Conservation (phyloP, 2,329 filamentous ascomycete species). For the Fusarium duplospermum region DNA sequence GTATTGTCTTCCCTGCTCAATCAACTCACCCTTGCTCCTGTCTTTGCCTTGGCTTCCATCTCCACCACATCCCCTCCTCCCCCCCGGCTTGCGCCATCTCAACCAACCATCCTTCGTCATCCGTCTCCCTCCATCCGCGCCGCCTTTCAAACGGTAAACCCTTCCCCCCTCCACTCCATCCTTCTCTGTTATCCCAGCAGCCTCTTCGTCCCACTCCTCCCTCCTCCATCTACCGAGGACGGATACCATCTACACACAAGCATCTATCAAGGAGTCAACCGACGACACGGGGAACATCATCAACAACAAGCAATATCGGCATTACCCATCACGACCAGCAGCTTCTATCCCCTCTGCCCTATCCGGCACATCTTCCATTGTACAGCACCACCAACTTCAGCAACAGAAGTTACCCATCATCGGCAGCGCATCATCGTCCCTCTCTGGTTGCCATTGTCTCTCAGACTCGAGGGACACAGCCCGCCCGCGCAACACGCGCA, state of each 20-base stretch:
- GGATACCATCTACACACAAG: constrained; percentile 34
- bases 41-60: constrained; percentile 32
- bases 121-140: constrained; percentile 46
- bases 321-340: constrained; percentile 13
- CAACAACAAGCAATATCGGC: neutral
- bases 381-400: constrained; percentile 14
- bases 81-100: constrained; percentile 45
- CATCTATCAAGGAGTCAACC: constrained; percentile 34
- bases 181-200: constrained; percentile 37
- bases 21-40: constrained; percentile 31
- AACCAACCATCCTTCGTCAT: constrained; percentile 51
- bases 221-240: constrained; percentile 32
- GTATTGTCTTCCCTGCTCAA: constrained; percentile 27
- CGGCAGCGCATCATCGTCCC: constrained; percentile 2
- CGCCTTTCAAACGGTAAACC: constrained; percentile 44
- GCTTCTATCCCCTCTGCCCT: constrained; percentile 13
- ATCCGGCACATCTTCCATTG: constrained; percentile 5
- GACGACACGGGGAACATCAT: constrained; percentile 26
- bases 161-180: constrained; percentile 36
- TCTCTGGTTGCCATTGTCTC: constrained; percentile 1
- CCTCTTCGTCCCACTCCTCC: constrained; percentile 41
- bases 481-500: constrained; percentile 14
- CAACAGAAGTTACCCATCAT: constrained; percentile 2
- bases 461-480: constrained; percentile 13
- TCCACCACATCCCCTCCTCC: constrained; percentile 30